Percentiles rank a stretch among this genome's conserved stretches.
These are phyloP conservation scores for Acanthamoeba sp. DNA, from an alignment of 208 protist species.

Conservation along the genomic window DNA sequence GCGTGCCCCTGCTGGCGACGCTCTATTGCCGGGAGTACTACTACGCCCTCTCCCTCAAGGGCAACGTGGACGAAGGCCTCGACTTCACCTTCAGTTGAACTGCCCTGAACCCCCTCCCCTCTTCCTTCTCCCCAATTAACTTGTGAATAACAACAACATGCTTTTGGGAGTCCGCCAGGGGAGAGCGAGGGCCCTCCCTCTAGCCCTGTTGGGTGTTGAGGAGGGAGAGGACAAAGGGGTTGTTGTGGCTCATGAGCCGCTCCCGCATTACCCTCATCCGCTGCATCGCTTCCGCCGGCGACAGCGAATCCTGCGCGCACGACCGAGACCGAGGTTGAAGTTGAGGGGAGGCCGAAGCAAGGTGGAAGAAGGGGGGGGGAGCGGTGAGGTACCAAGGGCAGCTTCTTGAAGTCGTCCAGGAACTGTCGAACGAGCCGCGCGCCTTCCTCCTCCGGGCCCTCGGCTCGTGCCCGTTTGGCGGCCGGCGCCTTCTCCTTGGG, in stretches of 20 bases:
- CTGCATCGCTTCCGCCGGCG: conserved; percentile 26
- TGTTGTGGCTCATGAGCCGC: neutral
- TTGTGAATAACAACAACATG: too few species aligned
- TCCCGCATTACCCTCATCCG: conserved; percentile 25
- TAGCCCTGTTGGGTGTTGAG: neutral
- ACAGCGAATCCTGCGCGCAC: neutral
- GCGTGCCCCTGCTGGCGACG: conserved; percentile 61
- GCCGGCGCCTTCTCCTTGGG: neutral
- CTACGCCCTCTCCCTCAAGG: conserved; percentile 57
- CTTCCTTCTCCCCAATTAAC: too few species aligned
- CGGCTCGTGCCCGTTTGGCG: neutral
- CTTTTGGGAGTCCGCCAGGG: too few species aligned
- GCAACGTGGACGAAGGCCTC: neutral
- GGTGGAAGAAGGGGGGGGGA: neutral
- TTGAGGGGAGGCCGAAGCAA: neutral
- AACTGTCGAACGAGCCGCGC: neutral
- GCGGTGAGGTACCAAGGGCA: conserved; percentile 5
- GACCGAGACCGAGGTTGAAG: too few species aligned
- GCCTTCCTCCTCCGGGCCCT: neutral
- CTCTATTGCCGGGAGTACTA: conserved; percentile 76
- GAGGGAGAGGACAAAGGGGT: conserved; percentile 4
- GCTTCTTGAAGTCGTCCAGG: conserved; percentile 29
- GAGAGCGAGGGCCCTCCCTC: too few species aligned
- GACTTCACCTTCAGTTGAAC: too few species aligned
- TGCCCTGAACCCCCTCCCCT: too few species aligned